phyloP scores from a whole-genome alignment of 1,284 basidiomycete genomes.

The Ceratobasidium sp. region DNA sequence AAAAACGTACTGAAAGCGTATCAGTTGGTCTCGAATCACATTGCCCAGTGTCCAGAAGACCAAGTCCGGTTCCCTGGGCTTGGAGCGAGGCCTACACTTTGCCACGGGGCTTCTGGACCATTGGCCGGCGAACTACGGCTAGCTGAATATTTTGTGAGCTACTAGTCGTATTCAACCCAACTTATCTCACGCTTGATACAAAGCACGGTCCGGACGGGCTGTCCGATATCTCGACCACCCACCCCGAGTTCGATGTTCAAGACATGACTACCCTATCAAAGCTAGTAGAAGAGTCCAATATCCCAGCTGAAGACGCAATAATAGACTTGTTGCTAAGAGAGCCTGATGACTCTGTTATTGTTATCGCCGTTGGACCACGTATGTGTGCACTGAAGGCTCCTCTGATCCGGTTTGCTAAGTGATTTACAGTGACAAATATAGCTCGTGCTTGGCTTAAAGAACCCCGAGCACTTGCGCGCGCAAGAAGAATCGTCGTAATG shows the following conservation, averaged over 20 bases:
- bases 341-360: conserved; percentile 72
- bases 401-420: neutral
- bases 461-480: conserved; percentile 61
- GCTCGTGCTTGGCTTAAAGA: conserved; percentile 71
- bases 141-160: conserved; percentile 78
- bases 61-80: conserved; percentile 68
- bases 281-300: conserved; percentile 46
- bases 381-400: conserved; percentile 44
- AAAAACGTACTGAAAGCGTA: conserved; percentile 82
- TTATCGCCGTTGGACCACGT: conserved; percentile 84
- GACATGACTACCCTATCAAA: conserved; percentile 53
- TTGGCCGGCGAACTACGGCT: conserved; percentile 77
- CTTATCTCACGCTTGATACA: neutral
- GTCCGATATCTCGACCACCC: conserved; percentile 69
- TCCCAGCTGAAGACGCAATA: conserved; percentile 66
- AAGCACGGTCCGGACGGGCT: conserved; percentile 78
- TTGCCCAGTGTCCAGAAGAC: conserved; percentile 65
- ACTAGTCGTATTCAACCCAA: neutral
- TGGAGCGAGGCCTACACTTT: conserved; percentile 62
- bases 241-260: conserved; percentile 67
- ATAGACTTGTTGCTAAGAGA: conserved; percentile 68
- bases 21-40: conserved; percentile 69
- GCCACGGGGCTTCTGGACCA: conserved; percentile 72
- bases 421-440: conserved; percentile 73
- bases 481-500: conserved; percentile 83